Base-by-base conservation (phyloP, 2,329 filamentous ascomycete species). In the Fusarium fracticaudum region DNA sequence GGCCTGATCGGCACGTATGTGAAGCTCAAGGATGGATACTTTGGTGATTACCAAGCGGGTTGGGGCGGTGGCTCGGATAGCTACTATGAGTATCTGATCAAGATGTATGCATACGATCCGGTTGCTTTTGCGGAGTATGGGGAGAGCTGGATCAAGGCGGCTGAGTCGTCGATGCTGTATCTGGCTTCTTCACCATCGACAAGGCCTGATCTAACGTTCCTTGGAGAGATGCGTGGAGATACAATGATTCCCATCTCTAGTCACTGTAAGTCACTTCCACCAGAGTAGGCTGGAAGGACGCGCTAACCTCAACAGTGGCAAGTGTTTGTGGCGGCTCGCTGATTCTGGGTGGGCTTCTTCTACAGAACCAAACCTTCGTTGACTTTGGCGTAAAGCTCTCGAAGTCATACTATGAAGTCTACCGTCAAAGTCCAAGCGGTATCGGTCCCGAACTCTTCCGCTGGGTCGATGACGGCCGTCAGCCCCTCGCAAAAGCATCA, bases 71-170 rank as follows among this genome's bases (percentile, higher is more conserved):
- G 73, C 3, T 76, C 73, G 0, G 73, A 76, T 29, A 76, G 73
- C 3, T 76, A 76, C 40, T 76, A 76, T 17, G 73, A 76, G 35
- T 76, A 76, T 15, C 70, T 76, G 5, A 73, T 76, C 50, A 76
- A 76, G 64, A 76, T 76, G 73, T 76, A 74, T n/a, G 67, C 64
- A 0, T 76, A 76, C 5, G 74, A 76, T 15, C 66, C 73, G 3
- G 48, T 73, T 1, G 38, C 51, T 0, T 76, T 76, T 47, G 50
- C 18, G 0, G 71, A 68, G 9, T 68, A 67, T 24, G 53, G 63
- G 0, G 40, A 68, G 3, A 54, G 45, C 10, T 68, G 65, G 65
- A 43, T 68, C 1, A 10, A 53, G 29, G 65, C 65, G 0, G 65
- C 63, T 10, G 65, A 67, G 1, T 60, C 65, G 1, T 68, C 65